These are phyloP conservation scores for Casuarina cunninghamiana DNA, from an alignment of 306 rosid species.

Conservation along the genomic window DNA sequence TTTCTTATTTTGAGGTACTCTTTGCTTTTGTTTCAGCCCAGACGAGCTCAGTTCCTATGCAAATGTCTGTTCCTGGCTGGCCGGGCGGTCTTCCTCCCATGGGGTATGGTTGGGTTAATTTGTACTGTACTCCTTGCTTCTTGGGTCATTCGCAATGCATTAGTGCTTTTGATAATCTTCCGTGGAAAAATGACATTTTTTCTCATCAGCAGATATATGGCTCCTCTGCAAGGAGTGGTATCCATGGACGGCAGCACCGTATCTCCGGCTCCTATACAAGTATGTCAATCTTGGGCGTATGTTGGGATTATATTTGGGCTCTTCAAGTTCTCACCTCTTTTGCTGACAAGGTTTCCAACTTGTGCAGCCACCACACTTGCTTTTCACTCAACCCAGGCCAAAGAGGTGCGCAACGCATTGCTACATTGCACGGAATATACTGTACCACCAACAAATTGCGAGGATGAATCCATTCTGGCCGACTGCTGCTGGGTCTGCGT, in stretches of 20 bases:
- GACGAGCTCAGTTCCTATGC: slow-evolving; percentile 64
- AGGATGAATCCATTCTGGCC: slow-evolving; percentile 96
- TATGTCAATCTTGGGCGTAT: slow-evolving; percentile 11
- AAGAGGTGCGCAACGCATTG: slow-evolving; percentile 93
- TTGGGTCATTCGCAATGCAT: slow-evolving; percentile 7
- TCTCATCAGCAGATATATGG: slow-evolving; percentile 73
- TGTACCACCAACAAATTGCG: slow-evolving; percentile 72
- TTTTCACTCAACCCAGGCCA: slow-evolving; percentile 79
- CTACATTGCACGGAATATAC: slow-evolving; percentile 83
- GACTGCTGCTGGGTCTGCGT: slow-evolving; percentile 78
- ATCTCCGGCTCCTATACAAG: slow-evolving; percentile 76
- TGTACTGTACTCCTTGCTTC: slow-evolving; percentile 20
- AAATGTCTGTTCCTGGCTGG: slow-evolving; percentile 81
- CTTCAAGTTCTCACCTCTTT: neutral
- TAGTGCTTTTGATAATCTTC: slow-evolving; percentile 10
- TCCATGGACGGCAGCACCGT: slow-evolving; percentile 82
- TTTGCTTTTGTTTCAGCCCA: slow-evolving; percentile 44
- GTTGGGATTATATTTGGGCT: neutral
- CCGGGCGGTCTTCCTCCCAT: slow-evolving; percentile 82
- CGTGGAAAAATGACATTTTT: slow-evolving; percentile 40
- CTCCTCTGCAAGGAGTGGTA: slow-evolving; percentile 89
- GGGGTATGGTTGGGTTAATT: slow-evolving; percentile 61
- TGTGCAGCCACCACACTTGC: slow-evolving; percentile 68
- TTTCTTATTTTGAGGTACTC: slow-evolving; percentile 19
- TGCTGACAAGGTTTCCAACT: neutral